Percentiles rank a stretch among this genome's conserved stretches.
Evolutionary conservation across 257 asterid genomes (phyloP).

Genomic region (Nicotiana obtusifolia): DNA sequence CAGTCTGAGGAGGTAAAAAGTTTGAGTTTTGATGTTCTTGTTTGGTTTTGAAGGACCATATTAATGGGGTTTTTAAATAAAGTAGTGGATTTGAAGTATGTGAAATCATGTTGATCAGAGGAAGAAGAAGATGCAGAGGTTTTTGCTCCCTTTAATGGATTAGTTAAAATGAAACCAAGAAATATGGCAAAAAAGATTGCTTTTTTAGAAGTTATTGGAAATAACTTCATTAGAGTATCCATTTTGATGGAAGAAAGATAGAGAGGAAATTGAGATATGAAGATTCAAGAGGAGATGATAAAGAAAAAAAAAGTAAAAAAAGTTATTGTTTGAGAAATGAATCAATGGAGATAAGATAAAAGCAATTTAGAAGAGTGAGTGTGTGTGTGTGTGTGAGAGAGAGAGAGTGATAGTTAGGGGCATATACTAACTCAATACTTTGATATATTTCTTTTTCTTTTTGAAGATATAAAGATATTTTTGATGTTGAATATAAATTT

Average conservation of each 20-base stretch:
- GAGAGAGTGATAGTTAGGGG: neutral
- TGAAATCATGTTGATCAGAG: neutral
- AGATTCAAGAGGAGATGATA: neutral
- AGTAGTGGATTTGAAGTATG: neutral
- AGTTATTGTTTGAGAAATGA: neutral
- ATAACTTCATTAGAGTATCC: neutral
- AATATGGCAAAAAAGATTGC: neutral
- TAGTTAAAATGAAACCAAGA: neutral
- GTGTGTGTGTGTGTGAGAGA: neutral
- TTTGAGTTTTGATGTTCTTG: neutral
- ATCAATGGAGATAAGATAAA: neutral
- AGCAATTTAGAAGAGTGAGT: neutral
- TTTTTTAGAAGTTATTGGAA: neutral
- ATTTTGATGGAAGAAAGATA: neutral
- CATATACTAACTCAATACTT: neutral
- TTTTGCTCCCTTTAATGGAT: conserved; percentile 2
- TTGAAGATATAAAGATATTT: no score
- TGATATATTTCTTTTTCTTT: neutral
- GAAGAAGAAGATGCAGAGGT: neutral
- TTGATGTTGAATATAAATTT: no score
- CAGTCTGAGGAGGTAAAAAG: conserved; percentile 16
- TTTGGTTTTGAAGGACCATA: neutral
- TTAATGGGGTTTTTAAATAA: neutral
- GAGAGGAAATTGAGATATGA: neutral
- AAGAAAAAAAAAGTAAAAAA: no score